Evolutionary conservation across 495 filamentous ascomycete species (phyloP), one percentile per base, ranked within the genome.

Genomic region (Neurospora cerealis): DNA sequence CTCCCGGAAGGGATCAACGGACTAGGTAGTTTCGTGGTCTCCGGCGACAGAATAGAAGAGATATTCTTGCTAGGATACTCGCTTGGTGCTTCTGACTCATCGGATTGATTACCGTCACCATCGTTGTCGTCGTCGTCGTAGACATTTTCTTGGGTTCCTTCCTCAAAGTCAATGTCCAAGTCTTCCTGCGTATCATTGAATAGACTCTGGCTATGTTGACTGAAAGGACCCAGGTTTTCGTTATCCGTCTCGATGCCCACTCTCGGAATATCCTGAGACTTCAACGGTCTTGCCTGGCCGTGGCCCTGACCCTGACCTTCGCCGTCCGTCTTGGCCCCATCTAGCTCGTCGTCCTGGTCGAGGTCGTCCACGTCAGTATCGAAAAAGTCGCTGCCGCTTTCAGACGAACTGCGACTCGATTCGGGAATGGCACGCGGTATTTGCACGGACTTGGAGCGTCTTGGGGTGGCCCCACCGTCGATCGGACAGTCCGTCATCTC

Each of bases 251-350:
- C 83, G 62, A 86, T 83, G 13, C 84, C 84, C 0, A 74, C 78
- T 83, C 84, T 83, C 15, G 79, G 79, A 8, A 84, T 81, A 34
- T 87, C 85, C 72, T 85, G 83, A 3, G 83, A 82, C 44, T 75
- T 71, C 19, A 62, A 40, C 34, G 44, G 38, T 24, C 28, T 41
- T 41, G 32, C 3, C 54, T 24, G 13, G 21, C 24, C 13, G 13
- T 19, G 15, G 10, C 24, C 19, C 15, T 28, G 73, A 44, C 39
- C 69, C 38, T 71, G 72, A 17, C 46, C 72, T 28, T 77, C 79
- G 34, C 77, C 77, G 0, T 82, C 81, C 40, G 81, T 80, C 36
- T 79, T 78, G 19, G 79, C 79, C 4, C 69, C 81, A 54, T 83
- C 78, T 8, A 78, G 74, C 17, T 83, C 78, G n/a, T 81, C 81